phyloP scores from a whole-genome alignment of 2,329 filamentous ascomycete genomes.

The Geosmithia flava region DNA sequence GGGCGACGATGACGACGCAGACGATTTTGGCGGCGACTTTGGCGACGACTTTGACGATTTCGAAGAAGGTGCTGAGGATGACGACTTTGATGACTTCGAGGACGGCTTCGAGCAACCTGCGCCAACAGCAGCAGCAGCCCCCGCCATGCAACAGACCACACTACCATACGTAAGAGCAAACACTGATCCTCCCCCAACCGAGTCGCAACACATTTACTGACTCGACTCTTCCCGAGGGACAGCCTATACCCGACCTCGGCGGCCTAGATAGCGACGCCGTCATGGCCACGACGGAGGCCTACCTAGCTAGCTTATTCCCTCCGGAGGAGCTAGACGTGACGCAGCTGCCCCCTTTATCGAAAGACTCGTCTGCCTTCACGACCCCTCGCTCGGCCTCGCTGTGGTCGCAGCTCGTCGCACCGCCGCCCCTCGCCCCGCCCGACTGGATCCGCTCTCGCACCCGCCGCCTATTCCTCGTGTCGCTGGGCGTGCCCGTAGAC shows the following conservation, averaged over 20 bases:
- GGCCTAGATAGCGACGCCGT: conserved; percentile 49
- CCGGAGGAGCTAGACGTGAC: conserved; percentile 40
- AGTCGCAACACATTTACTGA: conserved; percentile 8
- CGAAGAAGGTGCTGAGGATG: conserved; percentile 41
- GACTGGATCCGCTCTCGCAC: conserved; percentile 98
- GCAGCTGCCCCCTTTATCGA: conserved; percentile 34
- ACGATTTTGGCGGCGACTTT: conserved; percentile 29
- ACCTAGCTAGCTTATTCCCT: conserved; percentile 55
- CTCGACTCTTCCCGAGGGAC: conserved; percentile 2
- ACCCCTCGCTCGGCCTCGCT: conserved; percentile 80
- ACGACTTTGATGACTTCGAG: conserved; percentile 59
- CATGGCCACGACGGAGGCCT: conserved; percentile 47
- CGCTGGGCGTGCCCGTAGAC: conserved; percentile 88
- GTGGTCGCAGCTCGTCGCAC: conserved; percentile 93
- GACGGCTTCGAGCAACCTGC: conserved; percentile 54
- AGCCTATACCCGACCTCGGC: conserved; percentile 59
- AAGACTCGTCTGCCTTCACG: conserved; percentile 57
- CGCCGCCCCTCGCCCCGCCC: conserved; percentile 85
- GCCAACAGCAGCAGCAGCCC: conserved; percentile 16
- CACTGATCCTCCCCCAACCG: not conserved
- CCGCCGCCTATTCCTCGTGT: conserved; percentile 87
- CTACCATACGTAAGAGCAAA: conserved; percentile 30
- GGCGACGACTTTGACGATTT: conserved; percentile 52
- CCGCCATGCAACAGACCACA: conserved; percentile 20
- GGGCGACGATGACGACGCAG: conserved; percentile 17